Percentiles rank a stretch among this genome's conserved stretches.
Conservation (phyloP, 768 basidiomycete species). For the Trametes punicea region DNA sequence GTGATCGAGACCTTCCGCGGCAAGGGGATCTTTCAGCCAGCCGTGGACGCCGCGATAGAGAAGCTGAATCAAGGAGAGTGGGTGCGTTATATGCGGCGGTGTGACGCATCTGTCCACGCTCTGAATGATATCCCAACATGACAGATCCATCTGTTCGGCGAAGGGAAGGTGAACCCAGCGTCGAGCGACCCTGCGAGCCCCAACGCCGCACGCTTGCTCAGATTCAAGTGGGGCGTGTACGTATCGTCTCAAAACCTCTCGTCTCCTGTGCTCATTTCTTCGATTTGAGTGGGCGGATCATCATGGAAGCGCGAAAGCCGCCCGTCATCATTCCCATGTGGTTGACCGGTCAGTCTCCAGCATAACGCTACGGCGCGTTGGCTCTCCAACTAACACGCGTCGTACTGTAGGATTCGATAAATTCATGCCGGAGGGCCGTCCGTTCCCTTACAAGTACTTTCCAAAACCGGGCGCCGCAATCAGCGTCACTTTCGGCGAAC, state of each 20-base stretch:
- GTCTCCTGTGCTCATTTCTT: slow-evolving; percentile 5
- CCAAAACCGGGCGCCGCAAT: slow-evolving; percentile 61
- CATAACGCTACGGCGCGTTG: neutral
- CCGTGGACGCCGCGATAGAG: slow-evolving; percentile 78
- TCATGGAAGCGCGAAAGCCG: slow-evolving; percentile 63
- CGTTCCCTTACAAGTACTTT: slow-evolving; percentile 69
- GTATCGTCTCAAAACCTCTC: slow-evolving; percentile 33
- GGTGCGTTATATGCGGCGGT: slow-evolving; percentile 49
- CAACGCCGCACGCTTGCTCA: slow-evolving; percentile 50
- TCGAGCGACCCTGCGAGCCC: slow-evolving; percentile 41
- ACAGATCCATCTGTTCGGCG: slow-evolving; percentile 87
- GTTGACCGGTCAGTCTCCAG: slow-evolving; percentile 60
- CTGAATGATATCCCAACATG: neutral
- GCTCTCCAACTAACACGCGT: neutral
- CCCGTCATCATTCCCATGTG: slow-evolving; percentile 92
- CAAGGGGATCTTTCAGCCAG: slow-evolving; percentile 83
- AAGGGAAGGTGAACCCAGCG: slow-evolving; percentile 84
- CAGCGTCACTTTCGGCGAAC: slow-evolving; percentile 77
- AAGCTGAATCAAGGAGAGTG: slow-evolving; percentile 81
- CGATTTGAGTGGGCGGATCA: slow-evolving; percentile 84
- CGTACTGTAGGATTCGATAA: slow-evolving; percentile 64
- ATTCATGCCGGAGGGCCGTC: slow-evolving; percentile 85
- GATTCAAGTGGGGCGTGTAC: slow-evolving; percentile 96
- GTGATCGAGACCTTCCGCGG: slow-evolving; percentile 91
- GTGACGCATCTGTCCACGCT: neutral